These are phyloP conservation scores for Chrysoporthe austroafricana DNA, from an alignment of 2,329 filamentous ascomycete genomes.

Conservation along the genomic window DNA sequence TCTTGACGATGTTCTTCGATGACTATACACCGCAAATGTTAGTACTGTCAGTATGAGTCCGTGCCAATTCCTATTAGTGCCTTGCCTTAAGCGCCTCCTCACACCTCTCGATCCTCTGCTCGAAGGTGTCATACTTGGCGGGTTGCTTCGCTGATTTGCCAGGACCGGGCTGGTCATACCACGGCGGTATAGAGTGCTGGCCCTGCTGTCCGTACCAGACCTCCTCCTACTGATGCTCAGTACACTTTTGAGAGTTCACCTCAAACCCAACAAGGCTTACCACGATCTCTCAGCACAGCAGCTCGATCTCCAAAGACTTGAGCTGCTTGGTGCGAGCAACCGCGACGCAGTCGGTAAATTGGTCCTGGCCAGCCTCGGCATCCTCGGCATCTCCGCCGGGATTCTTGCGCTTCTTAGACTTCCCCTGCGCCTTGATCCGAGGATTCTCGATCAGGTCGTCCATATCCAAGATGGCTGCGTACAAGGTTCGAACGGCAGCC, in stretches of 20 bases:
- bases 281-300: not conserved
- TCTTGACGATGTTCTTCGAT: conserved; percentile 2
- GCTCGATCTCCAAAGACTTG: not conserved
- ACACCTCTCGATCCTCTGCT: not conserved
- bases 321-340: not conserved
- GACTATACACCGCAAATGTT: not conserved
- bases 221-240: not conserved
- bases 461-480: not conserved
- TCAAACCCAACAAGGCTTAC: not conserved
- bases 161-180: not conserved
- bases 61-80: not conserved
- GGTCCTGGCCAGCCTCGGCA: conserved; percentile 13
- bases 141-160: not conserved
- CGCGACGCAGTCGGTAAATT: conserved; percentile 12
- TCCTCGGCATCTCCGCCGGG: not conserved
- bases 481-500: not conserved
- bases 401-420: not conserved
- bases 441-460: not conserved
- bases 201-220: conserved; percentile 2
- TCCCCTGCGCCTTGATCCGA: not conserved
- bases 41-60: not conserved
- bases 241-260: too few relatives aligned
- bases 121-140: not conserved
- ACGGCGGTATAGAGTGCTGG: not conserved
- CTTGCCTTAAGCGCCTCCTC: conserved; percentile 2